Evolutionary conservation across 768 basidiomycete genomes (phyloP).

Genomic region (Lactarius psammicola): DNA sequence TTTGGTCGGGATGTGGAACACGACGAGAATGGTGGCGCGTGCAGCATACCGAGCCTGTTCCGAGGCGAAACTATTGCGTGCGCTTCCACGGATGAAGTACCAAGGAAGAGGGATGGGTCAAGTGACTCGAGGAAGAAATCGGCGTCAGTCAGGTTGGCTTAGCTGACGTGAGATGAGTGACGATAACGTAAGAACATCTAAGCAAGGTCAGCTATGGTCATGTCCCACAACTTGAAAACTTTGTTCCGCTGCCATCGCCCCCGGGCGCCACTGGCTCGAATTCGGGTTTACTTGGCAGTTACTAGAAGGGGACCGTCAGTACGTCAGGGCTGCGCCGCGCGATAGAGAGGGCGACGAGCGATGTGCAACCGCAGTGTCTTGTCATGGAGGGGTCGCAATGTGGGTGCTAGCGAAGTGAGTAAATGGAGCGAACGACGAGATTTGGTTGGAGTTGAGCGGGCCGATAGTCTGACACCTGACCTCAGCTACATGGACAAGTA

Average conservation of each 20-base stretch:
- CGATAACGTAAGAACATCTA: not conserved
- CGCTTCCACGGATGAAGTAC: not conserved
- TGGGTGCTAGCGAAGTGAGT: slow-evolving; percentile 35
- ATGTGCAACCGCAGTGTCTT: slow-evolving; percentile 33
- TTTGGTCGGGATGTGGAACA: not conserved
- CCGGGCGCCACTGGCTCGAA: slow-evolving; percentile 51
- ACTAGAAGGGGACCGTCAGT: slow-evolving; percentile 30
- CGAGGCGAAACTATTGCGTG: slow-evolving; percentile 2
- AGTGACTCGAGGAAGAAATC: not conserved
- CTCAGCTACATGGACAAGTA: not conserved
- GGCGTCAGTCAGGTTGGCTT: not conserved
- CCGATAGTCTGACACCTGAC: slow-evolving; percentile 28
- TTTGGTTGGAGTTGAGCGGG: slow-evolving; percentile 31
- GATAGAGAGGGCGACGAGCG: too few species aligned
- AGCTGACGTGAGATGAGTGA: not conserved
- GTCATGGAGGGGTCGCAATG: slow-evolving; percentile 35
- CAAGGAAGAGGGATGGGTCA: not conserved
- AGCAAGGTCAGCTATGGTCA: not conserved
- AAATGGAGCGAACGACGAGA: slow-evolving; percentile 35
- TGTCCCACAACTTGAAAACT: slow-evolving; percentile 47
- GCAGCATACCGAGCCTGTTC: not conserved
- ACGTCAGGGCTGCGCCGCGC: not conserved
- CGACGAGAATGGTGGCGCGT: not conserved
- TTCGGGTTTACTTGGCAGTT: slow-evolving; percentile 48
- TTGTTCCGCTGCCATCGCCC: slow-evolving; percentile 43